Conservation (phyloP, 169 alveolate species). For the Amoebophrya sp. region DNA sequence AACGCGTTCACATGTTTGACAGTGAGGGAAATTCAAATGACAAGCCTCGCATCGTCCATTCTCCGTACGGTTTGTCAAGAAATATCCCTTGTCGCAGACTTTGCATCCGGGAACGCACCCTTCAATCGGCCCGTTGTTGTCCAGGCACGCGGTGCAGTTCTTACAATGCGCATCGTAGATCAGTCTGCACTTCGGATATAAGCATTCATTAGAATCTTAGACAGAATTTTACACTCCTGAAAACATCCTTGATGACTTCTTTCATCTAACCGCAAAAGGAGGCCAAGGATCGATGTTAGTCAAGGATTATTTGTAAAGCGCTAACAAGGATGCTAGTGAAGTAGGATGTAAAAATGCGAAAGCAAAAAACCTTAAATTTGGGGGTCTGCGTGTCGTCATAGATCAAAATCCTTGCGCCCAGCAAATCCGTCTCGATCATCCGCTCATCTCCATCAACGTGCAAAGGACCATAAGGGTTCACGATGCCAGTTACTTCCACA, state of each 20-base stretch:
- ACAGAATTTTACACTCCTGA: too few species aligned
- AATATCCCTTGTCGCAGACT: constrained; percentile 30
- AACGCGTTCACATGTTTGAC: constrained; percentile 32
- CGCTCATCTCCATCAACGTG: constrained; percentile 15
- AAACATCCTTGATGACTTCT: too few species aligned
- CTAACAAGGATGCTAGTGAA: too few species aligned
- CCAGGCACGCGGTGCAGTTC: constrained; percentile 31
- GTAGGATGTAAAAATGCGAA: too few species aligned
- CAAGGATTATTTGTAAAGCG: too few species aligned
- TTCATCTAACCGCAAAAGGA: too few species aligned
- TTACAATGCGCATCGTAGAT: constrained; percentile 27
- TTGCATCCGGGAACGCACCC: constrained; percentile 25
- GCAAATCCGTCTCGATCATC: neutral
- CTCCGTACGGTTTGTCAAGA: constrained; percentile 18
- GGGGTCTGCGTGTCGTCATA: constrained; percentile 11
- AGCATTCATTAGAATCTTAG: too few species aligned
- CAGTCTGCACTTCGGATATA: constrained; percentile 5
- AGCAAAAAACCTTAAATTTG: too few species aligned
- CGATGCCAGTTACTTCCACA: neutral
- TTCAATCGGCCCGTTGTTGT: neutral
- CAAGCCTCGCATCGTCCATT: constrained; percentile 29
- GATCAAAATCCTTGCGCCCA: neutral
- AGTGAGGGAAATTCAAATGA: constrained; percentile 20
- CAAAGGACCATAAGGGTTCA: neutral
- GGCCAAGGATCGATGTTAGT: too few species aligned